phyloP scores from a whole-genome alignment of 257 asterid species.

The Vinca minor region DNA sequence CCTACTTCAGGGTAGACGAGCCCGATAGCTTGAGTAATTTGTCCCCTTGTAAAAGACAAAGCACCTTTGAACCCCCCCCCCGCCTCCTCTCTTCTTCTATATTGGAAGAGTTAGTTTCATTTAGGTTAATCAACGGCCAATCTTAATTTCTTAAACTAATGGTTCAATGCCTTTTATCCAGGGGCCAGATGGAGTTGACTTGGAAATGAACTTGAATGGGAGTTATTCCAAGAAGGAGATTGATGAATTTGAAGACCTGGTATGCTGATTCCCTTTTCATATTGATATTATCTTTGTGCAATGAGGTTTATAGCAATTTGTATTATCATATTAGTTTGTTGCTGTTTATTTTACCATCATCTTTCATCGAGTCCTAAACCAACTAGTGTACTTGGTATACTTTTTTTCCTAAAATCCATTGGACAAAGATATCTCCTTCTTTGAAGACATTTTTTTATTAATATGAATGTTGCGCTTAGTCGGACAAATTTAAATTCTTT shows the following conservation, averaged over 20 bases:
- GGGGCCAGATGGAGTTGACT: slow-evolving; percentile 96
- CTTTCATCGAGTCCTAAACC: neutral
- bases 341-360: neutral
- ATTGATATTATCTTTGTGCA: neutral
- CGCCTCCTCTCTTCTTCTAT: neutral
- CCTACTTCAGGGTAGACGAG: neutral
- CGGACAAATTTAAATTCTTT: neutral
- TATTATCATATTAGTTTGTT: neutral
- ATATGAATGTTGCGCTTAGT: neutral
- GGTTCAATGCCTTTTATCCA: slow-evolving; percentile 22
- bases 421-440: neutral
- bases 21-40: neutral
- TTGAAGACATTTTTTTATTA: neutral
- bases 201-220: slow-evolving; percentile 92
- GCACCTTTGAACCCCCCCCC: neutral
- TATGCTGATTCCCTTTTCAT: slow-evolving; percentile 32
- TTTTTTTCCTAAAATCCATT: neutral
- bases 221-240: slow-evolving; percentile 52
- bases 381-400: neutral
- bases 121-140: slow-evolving; percentile 5
- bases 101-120: neutral
- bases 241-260: slow-evolving; percentile 87
- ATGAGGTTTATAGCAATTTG: neutral
- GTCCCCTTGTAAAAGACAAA: neutral
- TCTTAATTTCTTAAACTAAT: neutral